Percentiles rank a stretch among this genome's conserved stretches.
Evolutionary conservation across 2,329 filamentous ascomycete genomes (phyloP).

Genomic region (Phialophora tarda): DNA sequence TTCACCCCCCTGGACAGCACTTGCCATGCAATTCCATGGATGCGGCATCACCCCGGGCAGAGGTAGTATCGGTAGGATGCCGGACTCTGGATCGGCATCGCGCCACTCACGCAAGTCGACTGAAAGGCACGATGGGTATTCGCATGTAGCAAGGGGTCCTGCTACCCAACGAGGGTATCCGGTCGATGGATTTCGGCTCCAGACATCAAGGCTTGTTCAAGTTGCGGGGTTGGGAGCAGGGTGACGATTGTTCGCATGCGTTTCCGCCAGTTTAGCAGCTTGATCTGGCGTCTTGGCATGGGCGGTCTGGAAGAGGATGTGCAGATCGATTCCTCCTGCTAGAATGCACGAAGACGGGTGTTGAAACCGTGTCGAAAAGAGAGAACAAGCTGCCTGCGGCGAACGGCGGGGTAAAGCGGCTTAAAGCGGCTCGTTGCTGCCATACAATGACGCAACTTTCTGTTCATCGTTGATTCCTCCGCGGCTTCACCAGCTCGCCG

Average conservation of each 20-base stretch:
- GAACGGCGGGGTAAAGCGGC: conserved; percentile 12
- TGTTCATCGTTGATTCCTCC: background rate
- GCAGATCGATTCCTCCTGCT: background rate
- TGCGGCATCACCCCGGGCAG: conserved; percentile 6
- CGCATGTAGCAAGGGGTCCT: background rate
- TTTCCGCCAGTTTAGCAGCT: background rate
- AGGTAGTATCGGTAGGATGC: conserved; percentile 9
- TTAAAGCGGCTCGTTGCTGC: background rate
- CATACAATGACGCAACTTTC: background rate
- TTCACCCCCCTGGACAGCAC: background rate
- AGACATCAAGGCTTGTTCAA: background rate
- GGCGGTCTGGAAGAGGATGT: background rate
- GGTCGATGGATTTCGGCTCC: background rate
- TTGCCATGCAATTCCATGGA: background rate
- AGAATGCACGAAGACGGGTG: background rate
- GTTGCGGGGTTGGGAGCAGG: conserved; percentile 10
- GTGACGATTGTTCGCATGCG: background rate
- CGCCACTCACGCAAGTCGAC: conserved; percentile 6
- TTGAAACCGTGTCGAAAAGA: conserved; percentile 3
- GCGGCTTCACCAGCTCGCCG: background rate
- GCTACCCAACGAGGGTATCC: background rate
- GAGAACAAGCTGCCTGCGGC: background rate
- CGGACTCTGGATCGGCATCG: conserved; percentile 6
- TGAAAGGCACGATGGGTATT: background rate
- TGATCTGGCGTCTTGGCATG: background rate